Conservation (phyloP, 2,329 filamentous ascomycete genomes). For the Massarina eburnea region DNA sequence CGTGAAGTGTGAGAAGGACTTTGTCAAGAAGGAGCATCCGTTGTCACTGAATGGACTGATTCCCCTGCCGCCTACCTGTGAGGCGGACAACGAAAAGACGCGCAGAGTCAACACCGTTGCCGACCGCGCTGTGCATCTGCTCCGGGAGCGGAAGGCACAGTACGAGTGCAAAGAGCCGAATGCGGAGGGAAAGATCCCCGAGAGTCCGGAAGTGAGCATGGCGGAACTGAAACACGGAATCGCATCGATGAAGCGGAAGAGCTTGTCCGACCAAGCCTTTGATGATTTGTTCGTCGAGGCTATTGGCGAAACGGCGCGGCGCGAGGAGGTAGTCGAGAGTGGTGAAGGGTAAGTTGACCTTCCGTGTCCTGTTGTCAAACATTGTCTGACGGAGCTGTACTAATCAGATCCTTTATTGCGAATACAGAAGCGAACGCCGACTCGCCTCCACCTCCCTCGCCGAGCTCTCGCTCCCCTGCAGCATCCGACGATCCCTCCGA, state of each 20-base stretch:
- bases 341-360: constrained; percentile 58
- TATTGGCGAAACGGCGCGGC: constrained; percentile 67
- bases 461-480: constrained; percentile 82
- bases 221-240: constrained; percentile 76
- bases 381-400: constrained; percentile 53
- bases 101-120: constrained; percentile 84
- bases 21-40: constrained; percentile 81
- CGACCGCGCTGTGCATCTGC: constrained; percentile 81
- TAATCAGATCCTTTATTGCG: constrained; percentile 80
- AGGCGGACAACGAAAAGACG: constrained; percentile 91
- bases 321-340: constrained; percentile 62
- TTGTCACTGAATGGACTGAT: constrained; percentile 78
- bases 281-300: constrained; percentile 82
- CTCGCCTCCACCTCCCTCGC: constrained; percentile 89
- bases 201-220: constrained; percentile 67
- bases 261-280: constrained; percentile 85
- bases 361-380: constrained; percentile 23
- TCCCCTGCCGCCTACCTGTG: constrained; percentile 86
- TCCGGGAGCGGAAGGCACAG: constrained; percentile 81
- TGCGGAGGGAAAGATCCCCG: constrained; percentile 61
- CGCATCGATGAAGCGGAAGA: constrained; percentile 73
- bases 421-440: constrained; percentile 70
- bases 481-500: constrained; percentile 75
- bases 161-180: constrained; percentile 84
- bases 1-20: constrained; percentile 82